phyloP scores from a whole-genome alignment of 2,329 filamentous ascomycete species.

The Talaromyces albobiverticillius region DNA sequence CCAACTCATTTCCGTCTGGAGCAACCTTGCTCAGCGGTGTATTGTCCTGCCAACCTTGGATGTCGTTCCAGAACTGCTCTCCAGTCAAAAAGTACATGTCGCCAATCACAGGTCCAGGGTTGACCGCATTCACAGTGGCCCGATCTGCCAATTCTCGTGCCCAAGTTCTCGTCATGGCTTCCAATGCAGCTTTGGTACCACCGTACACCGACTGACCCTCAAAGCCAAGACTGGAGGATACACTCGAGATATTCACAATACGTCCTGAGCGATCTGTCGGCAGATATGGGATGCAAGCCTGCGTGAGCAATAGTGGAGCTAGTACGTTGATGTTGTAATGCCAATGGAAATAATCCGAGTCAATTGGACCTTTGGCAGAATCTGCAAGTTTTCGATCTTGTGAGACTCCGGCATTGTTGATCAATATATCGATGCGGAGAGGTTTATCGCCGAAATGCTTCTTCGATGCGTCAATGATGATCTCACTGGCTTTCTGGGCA shows the following conservation, averaged over 20 bases:
- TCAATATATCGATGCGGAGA: constrained; percentile 74
- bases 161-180: constrained; percentile 69
- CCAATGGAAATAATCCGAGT: constrained; percentile 63
- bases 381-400: constrained; percentile 58
- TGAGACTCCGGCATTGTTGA: constrained; percentile 79
- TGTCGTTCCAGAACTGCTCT: constrained; percentile 56
- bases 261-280: constrained; percentile 65
- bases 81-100: constrained; percentile 63
- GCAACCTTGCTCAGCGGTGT: constrained; percentile 62
- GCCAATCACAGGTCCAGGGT: constrained; percentile 64
- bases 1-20: constrained; percentile 41
- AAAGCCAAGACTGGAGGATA: constrained; percentile 58
- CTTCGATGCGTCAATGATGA: constrained; percentile 58
- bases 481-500: constrained; percentile 54
- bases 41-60: constrained; percentile 60
- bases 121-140: constrained; percentile 64
- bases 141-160: constrained; percentile 60
- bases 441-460: constrained; percentile 45
- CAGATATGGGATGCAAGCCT: constrained; percentile 69
- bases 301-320: constrained; percentile 72
- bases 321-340: constrained; percentile 80
- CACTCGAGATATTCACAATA: constrained; percentile 61
- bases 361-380: constrained; percentile 58
- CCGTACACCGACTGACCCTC: constrained; percentile 60
- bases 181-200: constrained; percentile 64